Conservation (phyloP, 306 rosid genomes). For the Acacia confusa region DNA sequence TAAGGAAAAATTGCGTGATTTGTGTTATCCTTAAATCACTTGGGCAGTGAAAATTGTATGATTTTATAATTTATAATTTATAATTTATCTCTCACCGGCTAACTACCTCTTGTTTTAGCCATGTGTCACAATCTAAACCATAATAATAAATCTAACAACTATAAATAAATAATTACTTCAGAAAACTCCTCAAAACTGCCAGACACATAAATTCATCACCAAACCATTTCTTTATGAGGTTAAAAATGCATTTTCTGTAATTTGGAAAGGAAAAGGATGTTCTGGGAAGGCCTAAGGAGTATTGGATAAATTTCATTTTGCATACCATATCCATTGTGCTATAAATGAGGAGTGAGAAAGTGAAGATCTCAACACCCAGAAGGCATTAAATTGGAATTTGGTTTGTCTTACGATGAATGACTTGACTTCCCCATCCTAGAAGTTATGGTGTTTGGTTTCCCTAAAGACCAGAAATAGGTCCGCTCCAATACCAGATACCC, state of each 20-base stretch:
- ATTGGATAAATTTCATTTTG: constrained; percentile 5
- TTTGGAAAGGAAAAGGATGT: neutral
- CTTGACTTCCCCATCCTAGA: neutral
- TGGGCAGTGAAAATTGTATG: neutral
- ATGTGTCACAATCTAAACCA: neutral
- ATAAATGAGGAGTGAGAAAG: neutral
- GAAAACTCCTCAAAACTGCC: neutral
- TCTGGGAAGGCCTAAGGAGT: neutral
- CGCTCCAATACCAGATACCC: neutral
- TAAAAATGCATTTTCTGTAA: neutral
- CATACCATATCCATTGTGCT: neutral
- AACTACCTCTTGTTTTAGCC: neutral
- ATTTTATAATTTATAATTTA: neutral
- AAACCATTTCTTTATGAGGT: neutral
- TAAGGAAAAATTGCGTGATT: neutral
- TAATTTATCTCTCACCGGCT: no score
- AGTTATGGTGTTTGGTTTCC: neutral
- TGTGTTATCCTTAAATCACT: no score
- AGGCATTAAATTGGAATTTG: constrained; percentile 10
- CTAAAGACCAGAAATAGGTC: neutral
- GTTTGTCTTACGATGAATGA: constrained; percentile 18
- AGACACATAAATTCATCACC: neutral
- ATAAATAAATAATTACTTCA: neutral
- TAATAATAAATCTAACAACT: neutral
- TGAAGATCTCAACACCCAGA: constrained; percentile 18